Conservation (phyloP, 148 eudicot genomes). For the Chenopodium suecicum region DNA sequence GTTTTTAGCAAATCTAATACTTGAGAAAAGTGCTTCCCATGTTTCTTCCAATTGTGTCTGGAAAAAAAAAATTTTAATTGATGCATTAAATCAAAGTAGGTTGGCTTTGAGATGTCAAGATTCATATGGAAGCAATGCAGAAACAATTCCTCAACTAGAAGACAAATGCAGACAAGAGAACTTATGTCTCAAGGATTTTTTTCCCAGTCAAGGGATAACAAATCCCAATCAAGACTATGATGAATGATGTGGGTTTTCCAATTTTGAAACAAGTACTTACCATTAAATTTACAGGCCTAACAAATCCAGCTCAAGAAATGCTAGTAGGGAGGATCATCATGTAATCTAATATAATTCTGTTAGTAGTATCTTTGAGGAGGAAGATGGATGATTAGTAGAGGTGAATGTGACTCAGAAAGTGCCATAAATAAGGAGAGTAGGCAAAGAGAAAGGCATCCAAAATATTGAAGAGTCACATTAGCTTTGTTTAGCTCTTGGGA, state of each 20-base stretch:
- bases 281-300: background rate
- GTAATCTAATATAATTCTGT: too few relatives aligned
- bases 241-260: too few relatives aligned
- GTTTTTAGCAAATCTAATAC: constrained; percentile 76
- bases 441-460: too few relatives aligned
- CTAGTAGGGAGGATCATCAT: too few relatives aligned
- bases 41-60: constrained; percentile 95
- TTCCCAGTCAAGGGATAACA: background rate
- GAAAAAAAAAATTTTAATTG: background rate
- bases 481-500: too few relatives aligned
- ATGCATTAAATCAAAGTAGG: background rate
- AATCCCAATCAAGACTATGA: background rate
- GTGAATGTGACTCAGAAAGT: too few relatives aligned
- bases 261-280: background rate
- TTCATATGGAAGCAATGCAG: constrained; percentile 1
- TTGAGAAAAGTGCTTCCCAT: constrained; percentile 85
- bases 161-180: background rate
- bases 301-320: background rate
- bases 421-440: too few relatives aligned
- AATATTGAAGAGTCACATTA: too few relatives aligned
- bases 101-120: background rate
- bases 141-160: background rate
- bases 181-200: background rate
- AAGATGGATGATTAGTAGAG: too few relatives aligned
- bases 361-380: too few relatives aligned